Evolutionary conservation across 2,329 filamentous ascomycete genomes (phyloP).

Genomic region (Fusarium paranaense): DNA sequence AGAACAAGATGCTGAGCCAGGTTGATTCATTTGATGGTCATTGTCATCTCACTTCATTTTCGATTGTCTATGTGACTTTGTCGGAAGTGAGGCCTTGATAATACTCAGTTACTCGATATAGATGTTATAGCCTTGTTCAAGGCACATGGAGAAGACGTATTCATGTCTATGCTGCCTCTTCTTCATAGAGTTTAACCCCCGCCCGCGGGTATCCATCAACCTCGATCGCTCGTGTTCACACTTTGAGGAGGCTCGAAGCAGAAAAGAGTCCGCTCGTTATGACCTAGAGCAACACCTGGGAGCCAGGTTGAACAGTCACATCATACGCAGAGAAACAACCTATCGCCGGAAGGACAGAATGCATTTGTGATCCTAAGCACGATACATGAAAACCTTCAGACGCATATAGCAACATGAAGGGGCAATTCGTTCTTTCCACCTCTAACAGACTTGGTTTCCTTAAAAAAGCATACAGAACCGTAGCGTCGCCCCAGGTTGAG

Average conservation of each 20-base stretch:
- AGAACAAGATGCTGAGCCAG: not conserved
- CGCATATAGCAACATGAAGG: not conserved
- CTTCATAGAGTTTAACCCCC: not conserved
- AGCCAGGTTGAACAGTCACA: not conserved
- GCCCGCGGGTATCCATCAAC: not conserved
- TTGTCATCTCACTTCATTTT: not conserved
- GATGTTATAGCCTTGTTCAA: not conserved
- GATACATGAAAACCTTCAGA: not conserved
- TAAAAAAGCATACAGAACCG: not conserved
- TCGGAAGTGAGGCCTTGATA: not conserved
- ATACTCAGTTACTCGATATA: not conserved
- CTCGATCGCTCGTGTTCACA: too few relatives aligned
- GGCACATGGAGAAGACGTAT: not conserved
- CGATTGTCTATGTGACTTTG: not conserved
- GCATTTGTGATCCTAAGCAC: conserved; percentile 19
- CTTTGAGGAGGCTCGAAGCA: not conserved
- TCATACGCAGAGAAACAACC: not conserved
- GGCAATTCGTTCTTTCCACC: not conserved
- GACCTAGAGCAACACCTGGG: too few relatives aligned
- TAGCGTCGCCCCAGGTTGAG: not conserved
- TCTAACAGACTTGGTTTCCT: not conserved
- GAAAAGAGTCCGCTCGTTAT: not conserved
- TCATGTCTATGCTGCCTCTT: not conserved
- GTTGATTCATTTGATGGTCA: not conserved
- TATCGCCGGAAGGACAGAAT: not conserved